Base-by-base conservation (phyloP, 106 monocot species). In the Dendrobium catenatum region DNA sequence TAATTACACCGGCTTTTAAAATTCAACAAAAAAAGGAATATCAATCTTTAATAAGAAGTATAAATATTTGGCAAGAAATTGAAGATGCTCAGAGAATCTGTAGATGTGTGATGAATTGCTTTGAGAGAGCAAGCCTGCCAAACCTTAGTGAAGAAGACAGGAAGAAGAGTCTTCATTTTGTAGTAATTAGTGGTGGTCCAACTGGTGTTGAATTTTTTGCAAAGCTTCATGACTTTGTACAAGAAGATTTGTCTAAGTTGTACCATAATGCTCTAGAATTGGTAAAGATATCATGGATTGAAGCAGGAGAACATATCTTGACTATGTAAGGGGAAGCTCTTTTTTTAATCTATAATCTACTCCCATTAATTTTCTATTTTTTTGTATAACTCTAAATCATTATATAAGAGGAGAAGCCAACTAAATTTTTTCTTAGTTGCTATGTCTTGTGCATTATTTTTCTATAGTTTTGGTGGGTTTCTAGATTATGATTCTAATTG, bases 171-270 rank as follows among this genome's bases (percentile, higher is more conserved):
- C 85, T 95, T 77, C 95, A 95, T 83, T 95, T 95, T 78, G 78
- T 95, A 68, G 72, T 95, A 79, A 83, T 95, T 78, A 92, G 95
- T 72, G 95, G 95, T 83, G 95, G 95, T 76, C 95, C 95, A 56
- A 95, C 95, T 82, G 92, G 95, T 44, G 90, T 95, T 79, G 95
- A 95, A 72, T 92, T 95, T 87, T 89, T 92, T 66, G 95, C 92
- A 61, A 89, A 90, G 73, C 83, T 95, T 78, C 95, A 95, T 86
- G 92, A 95, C 79, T 95, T 88, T 77, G 88, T 95, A 59, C 61
- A 68, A 85, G 87, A 90, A 77, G 95, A 95, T 85, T 79, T 95
- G 46, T 31, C 85, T 5, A 92, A 90, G 82, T 73, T 95, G 74
- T 95, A 95, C 83, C 95, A 92, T 49, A 61, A 61, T 75, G 68